phyloP scores from a whole-genome alignment of 306 rosid genomes.

The Erythrophleum fordii region DNA sequence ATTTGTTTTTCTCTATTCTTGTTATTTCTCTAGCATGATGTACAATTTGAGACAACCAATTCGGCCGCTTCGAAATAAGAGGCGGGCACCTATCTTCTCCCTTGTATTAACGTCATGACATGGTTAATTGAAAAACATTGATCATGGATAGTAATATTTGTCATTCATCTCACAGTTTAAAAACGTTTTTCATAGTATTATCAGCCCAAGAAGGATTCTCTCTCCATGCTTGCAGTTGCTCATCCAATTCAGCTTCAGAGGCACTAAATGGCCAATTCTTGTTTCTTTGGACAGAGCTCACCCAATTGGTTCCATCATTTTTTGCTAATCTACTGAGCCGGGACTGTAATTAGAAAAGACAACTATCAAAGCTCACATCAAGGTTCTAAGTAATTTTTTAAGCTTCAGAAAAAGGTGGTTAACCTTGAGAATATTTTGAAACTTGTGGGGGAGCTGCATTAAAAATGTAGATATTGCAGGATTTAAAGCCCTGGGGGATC shows the following conservation, averaged over 20 bases:
- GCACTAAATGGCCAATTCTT: slow-evolving; percentile 40
- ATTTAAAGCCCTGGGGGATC: slow-evolving; percentile 49
- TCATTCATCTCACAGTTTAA: too few relatives aligned
- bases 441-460: slow-evolving; percentile 70
- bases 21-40: too few relatives aligned
- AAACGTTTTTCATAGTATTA: slow-evolving; percentile 57
- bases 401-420: slow-evolving; percentile 24
- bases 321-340: slow-evolving; percentile 69
- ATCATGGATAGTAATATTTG: too few relatives aligned
- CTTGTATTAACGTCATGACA: too few relatives aligned
- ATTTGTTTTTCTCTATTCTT: too few relatives aligned
- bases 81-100: too few relatives aligned
- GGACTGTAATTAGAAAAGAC: slow-evolving; percentile 49
- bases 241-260: slow-evolving; percentile 73
- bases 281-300: slow-evolving; percentile 45
- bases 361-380: not conserved
- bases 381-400: slow-evolving; percentile 17
- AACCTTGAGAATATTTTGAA: slow-evolving; percentile 77
- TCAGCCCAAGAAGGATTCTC: slow-evolving; percentile 90
- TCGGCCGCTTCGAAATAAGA: too few relatives aligned
- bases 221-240: slow-evolving; percentile 88
- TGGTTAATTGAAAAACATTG: too few relatives aligned
- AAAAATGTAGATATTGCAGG: slow-evolving; percentile 61
- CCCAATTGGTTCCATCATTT: slow-evolving; percentile 42
- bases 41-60: too few relatives aligned